A percentile compares a stretch with the other conserved stretches of the same genome.
phyloP scores from a whole-genome alignment of 2,329 filamentous ascomycete species.

The Lizonia empirigonia region DNA sequence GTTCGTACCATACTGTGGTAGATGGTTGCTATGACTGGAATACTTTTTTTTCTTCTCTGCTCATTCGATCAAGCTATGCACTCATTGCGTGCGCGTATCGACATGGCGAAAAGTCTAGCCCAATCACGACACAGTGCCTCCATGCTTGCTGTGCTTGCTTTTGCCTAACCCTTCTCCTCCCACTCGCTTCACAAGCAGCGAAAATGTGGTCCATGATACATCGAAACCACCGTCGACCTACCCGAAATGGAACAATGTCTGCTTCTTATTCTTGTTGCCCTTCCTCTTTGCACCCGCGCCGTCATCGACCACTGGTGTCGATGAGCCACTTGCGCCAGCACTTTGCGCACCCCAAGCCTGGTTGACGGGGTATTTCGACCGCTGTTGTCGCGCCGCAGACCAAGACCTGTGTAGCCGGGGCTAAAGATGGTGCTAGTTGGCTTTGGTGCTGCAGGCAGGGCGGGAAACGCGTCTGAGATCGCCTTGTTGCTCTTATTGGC shows the following conservation, averaged over 20 bases:
- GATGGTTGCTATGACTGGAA: neutral
- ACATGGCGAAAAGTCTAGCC: neutral
- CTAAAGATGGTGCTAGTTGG: conserved; percentile 61
- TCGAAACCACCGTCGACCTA: conserved; percentile 25
- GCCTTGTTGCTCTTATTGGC: conserved; percentile 31
- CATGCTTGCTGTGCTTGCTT: neutral
- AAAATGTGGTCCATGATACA: neutral
- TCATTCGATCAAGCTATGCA: neutral
- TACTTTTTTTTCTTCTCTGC: neutral
- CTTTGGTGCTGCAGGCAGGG: conserved; percentile 78
- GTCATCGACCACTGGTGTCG: conserved; percentile 30
- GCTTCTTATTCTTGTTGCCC: conserved; percentile 58
- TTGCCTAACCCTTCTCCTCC: neutral
- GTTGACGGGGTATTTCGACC: conserved; percentile 44
- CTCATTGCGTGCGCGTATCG: neutral
- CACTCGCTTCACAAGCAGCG: neutral
- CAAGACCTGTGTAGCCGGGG: conserved; percentile 55
- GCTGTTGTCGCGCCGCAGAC: conserved; percentile 52
- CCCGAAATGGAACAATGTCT: conserved; percentile 58
- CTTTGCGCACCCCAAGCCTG: conserved; percentile 50
- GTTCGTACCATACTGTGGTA: too few relatives aligned
- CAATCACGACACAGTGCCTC: neutral
- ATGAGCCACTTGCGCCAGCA: conserved; percentile 33
- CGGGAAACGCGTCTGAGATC: conserved; percentile 72
- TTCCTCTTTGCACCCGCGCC: conserved; percentile 50